These are phyloP conservation scores for Ichthyophthirius multifiliis DNA, from an alignment of 169 alveolate genomes.

Conservation along the genomic window DNA sequence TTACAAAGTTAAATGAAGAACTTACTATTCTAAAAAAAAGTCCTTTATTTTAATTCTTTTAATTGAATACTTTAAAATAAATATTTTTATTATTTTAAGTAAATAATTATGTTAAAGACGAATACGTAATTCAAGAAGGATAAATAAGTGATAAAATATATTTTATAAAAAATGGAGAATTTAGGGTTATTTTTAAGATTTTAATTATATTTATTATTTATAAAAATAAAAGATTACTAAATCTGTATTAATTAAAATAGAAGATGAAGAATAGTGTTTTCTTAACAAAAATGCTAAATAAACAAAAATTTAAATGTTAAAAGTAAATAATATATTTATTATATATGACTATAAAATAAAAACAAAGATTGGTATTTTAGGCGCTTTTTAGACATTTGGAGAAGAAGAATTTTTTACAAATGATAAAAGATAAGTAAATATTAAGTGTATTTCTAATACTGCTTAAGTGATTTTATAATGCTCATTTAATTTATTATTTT, in stretches of 20 bases:
- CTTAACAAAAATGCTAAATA: not conserved
- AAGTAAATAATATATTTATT: not conserved
- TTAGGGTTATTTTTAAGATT: not conserved
- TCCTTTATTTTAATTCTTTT: not conserved
- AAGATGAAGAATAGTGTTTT: not conserved
- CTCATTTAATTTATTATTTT: not conserved
- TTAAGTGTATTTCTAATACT: not conserved
- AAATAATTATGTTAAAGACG: not conserved
- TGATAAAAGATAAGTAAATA: not conserved
- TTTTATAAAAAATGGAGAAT: not conserved
- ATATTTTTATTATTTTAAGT: not conserved
- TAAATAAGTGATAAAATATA: not conserved
- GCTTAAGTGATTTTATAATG: not conserved
- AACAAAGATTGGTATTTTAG: not conserved
- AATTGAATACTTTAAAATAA: not conserved
- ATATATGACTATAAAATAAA: not conserved
- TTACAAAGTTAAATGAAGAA: not conserved
- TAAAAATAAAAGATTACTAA: not conserved
- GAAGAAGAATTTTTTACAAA: slow-evolving; percentile 1
- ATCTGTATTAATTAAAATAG: not conserved
- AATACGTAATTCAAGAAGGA: not conserved
- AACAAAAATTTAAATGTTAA: not conserved
- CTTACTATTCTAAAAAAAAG: not conserved
- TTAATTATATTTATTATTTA: not conserved
- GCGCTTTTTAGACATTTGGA: not conserved